phyloP scores from a whole-genome alignment of 2,329 filamentous ascomycete genomes.

The Emmonsia crescens region DNA sequence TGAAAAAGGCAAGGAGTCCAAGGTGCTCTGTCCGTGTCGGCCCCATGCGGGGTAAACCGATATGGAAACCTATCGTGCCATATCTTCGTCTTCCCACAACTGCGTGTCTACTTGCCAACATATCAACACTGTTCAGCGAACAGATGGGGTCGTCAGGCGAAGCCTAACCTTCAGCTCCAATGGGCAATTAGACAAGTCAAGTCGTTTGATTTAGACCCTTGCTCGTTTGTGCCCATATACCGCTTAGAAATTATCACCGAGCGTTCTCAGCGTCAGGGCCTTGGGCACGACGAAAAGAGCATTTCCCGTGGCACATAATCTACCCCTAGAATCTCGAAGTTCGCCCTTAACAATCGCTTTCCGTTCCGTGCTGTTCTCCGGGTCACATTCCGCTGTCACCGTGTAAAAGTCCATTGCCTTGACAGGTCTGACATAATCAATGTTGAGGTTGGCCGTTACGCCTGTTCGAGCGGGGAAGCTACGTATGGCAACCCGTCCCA shows the following conservation, averaged over 20 bases:
- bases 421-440: constrained; percentile 54
- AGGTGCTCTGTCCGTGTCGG: no score
- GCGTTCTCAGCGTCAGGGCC: constrained; percentile 31
- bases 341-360: constrained; percentile 29
- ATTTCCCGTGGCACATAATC: constrained; percentile 47
- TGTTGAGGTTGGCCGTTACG: constrained; percentile 46
- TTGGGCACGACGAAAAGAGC: constrained; percentile 51
- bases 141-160: background rate
- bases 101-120: no score
- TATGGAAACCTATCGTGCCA: no score
- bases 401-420: constrained; percentile 53
- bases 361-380: constrained; percentile 27
- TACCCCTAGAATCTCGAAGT: constrained; percentile 37
- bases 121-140: background rate
- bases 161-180: background rate
- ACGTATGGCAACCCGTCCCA: constrained; percentile 51
- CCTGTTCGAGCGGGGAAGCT: constrained; percentile 40
- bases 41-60: no score
- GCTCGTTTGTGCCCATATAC: background rate
- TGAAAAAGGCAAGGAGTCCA: no score
- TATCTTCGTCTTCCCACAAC: no score
- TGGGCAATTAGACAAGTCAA: background rate
- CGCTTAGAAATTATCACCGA: constrained; percentile 32
- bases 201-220: background rate
- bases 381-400: constrained; percentile 38